Base-by-base conservation (phyloP, 257 asterid genomes). In the Scutellaria minor region DNA sequence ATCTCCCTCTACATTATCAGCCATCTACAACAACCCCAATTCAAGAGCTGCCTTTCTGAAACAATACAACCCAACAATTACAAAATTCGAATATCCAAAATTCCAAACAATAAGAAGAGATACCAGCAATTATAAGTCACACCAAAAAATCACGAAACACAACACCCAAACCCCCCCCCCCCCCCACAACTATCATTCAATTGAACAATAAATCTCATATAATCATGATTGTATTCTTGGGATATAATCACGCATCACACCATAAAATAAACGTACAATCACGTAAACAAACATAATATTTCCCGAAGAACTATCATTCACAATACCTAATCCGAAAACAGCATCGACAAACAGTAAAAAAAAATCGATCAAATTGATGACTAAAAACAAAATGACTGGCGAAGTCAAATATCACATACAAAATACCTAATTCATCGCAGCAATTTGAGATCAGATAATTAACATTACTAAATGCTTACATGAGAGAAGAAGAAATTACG, bases 1-100 rank as follows among this genome's bases (percentile, higher is more conserved):
- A 74, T 76, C 83, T 7, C 68, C 84, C 57, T 78, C 87, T 75
- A 81, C 89, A 47, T 69, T 82, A 80, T 83, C 85, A 9, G 87
- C 87, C 97, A 90, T 90, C 70, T 53, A 68, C 61, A 15, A n/a
- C 24, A 71, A 63, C 39, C 52, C 37, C 40, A 64, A 72, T 39
- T 54, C 40, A 58, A 75, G 22, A 73, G 55, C 47, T 70, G 59
- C 60, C 52, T 71, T 64, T 71, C 64, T 40, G 39, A 46, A 41
- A 15, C 37, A 31, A 31, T 31, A 31, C 5, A 4, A 2, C 27
- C n/a, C 14, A 31, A 31, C 37, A 31, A 31, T 4, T 31, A 31
- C 37, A 31, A 40, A 42, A 39, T 40, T 14, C 15, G 13, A 60
- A 60, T 39, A 37, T 6, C 1, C 13, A 60, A 13, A 27, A 27